Base-by-base conservation (phyloP, 176 grass and related monocot genomes). In the Ensete glaucum region DNA sequence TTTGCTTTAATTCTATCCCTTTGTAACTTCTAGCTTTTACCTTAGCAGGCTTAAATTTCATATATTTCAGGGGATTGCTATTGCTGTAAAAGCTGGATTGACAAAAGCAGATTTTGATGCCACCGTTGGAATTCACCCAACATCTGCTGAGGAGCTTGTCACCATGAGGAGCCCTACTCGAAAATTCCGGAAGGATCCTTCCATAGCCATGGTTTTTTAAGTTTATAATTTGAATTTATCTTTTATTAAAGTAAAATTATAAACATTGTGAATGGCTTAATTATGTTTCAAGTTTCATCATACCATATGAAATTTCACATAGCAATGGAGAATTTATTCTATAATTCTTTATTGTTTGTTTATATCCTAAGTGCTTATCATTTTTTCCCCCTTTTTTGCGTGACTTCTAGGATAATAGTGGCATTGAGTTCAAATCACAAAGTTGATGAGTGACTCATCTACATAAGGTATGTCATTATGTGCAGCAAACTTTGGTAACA, bases 31-130 rank as follows among this genome's bases (percentile, higher is more conserved):
- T 24, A 3, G 21, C 11, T 23, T 72, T 53, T 53, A 73, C n/a
- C 70, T 9, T 73, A 56, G 7, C 15, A 73, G 19, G 11, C 15
- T 15, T 19, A 9, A 17, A 54, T 34, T 14, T 20, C 1, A 9
- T 84, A 58, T 77, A 21, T 79, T 79, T 24, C 82, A 97, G 90
- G 94, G 90, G 51, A 72, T 97, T 85, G 94, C 88, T 34, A 93
- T 97, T 80, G 94, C 85, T 83, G 90, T 97, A 64, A 97, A 91
- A 81, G 90, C 94, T 54, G 94, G 87, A 52, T 79, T 97, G 25
- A 91, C 85, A 83, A 97, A 97, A 73, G 83, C 87, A 76, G 85
- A 97, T 80, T 98, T 98, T 76, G 94, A 98, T 87, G 70, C 75
- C 22, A 98, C 94, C 12, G 49, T 98, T 71, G 94, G 94, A 16